Evolutionary conservation across 2,329 filamentous ascomycete species (phyloP), one percentile per base, ranked within the genome.

Genomic region (Aspergillus puulaauensis): DNA sequence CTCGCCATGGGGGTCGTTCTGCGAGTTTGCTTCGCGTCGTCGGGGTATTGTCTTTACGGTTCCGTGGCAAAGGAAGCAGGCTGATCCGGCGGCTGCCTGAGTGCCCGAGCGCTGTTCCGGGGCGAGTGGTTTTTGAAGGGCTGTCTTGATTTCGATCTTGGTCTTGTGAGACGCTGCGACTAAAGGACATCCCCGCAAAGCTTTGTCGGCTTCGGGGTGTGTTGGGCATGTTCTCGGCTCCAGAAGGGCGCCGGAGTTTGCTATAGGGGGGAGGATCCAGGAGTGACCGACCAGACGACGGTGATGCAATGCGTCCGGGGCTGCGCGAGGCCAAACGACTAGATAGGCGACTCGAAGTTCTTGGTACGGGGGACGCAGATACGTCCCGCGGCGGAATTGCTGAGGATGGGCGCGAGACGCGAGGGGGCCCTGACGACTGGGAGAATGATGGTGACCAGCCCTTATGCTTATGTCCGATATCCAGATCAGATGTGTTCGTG

Each of bases 381-480:
- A 71, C 66, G 27, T 79, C 74, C 17, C 78, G 75, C 73, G 72
- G 9, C 44, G 78, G 74, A 9, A 80, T 64, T 3, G 73, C 73
- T 5, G 77, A 79, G 11, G 73, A 69, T 6, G 76, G 74, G 47
- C 75, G 68, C 27, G 76, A 63, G 49, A 66, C 64, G 55, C 63
- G 67, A 23, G 64, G 54, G 14, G 68, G 65, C 12, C 68, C 63
- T 9, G 70, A 71, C 39, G 66, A 65, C 47, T 76, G 78, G 51
- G 73, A 67, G 57, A 82, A 86, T 0, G 86, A 84, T 1, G 84
- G 84, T 6, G 83, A 86, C 45, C 21, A 31, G 19, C 87, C 84
- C 65, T 85, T 88, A 75, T 86, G 89, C 70, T 85, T 85, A 71
- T 89, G 86, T 24, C 87, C 86, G n/a, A 84, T 83, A 33, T 88